phyloP scores from a whole-genome alignment of 768 basidiomycete genomes.

The Naganishia kalamii region DNA sequence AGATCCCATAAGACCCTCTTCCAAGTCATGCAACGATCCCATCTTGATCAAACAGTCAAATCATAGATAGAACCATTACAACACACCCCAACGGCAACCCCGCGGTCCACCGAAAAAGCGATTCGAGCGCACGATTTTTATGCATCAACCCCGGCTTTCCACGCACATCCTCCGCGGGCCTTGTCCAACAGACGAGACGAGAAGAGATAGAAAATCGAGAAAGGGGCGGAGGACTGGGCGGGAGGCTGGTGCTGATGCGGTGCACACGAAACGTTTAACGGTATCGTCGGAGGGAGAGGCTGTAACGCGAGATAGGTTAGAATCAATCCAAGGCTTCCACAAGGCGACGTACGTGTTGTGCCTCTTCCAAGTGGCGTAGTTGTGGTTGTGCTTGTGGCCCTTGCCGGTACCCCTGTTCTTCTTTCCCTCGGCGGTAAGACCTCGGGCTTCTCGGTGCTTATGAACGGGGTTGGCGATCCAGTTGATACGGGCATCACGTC shows the following conservation, averaged over 20 bases:
- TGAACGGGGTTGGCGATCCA: slow-evolving; percentile 98
- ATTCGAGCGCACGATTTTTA: not conserved
- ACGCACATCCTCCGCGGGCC: not conserved
- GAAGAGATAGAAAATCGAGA: not conserved
- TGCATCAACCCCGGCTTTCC: not conserved
- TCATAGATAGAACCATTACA: not conserved
- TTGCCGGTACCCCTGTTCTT: slow-evolving; percentile 98
- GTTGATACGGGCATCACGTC: slow-evolving; percentile 94
- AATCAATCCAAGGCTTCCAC: not conserved
- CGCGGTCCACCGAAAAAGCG: not conserved
- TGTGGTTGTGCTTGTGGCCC: slow-evolving; percentile 88
- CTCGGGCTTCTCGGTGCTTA: slow-evolving; percentile 96
- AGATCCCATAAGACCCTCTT: too few species aligned
- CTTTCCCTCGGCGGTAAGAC: slow-evolving; percentile 93
- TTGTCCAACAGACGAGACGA: not conserved
- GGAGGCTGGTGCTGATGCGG: not conserved
- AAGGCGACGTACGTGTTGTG: slow-evolving; percentile 67
- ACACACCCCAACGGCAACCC: not conserved
- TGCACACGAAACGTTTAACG: slow-evolving; percentile 37
- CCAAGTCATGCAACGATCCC: not conserved
- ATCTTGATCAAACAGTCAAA: not conserved
- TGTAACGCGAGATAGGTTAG: slow-evolving; percentile 23
- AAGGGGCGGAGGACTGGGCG: not conserved
- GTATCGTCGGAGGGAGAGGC: slow-evolving; percentile 48
- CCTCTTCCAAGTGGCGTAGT: slow-evolving; percentile 87